Conservation (phyloP, 768 basidiomycete genomes). For the Rhodosporidiobolus odoratus region DNA sequence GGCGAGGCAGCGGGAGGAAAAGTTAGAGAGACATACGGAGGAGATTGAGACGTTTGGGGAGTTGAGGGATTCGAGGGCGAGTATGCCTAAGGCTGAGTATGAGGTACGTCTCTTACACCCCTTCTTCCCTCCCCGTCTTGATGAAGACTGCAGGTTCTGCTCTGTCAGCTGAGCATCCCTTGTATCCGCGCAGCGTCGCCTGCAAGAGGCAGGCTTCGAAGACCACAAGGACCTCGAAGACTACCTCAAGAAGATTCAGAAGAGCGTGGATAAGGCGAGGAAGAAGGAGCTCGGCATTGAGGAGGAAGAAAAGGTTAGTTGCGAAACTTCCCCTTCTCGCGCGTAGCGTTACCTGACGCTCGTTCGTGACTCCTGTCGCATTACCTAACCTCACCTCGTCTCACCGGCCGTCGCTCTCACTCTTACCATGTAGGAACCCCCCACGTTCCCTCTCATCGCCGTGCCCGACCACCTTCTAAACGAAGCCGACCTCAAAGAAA, state of each 20-base stretch:
- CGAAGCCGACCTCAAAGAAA: constrained; percentile 88
- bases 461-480: constrained; percentile 81
- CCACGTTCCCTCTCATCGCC: constrained; percentile 82
- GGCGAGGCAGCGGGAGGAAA: constrained; percentile 74
- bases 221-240: constrained; percentile 58
- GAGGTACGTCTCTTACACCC: constrained; percentile 50
- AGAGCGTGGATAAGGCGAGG: constrained; percentile 64
- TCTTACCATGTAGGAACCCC: constrained; percentile 71
- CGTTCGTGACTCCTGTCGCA: neutral
- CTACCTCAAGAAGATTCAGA: constrained; percentile 78
- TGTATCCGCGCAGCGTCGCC: constrained; percentile 39
- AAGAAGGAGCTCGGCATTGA: constrained; percentile 74
- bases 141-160: neutral
- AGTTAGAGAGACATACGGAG: constrained; percentile 71
- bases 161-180: neutral
- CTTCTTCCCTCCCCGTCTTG: constrained; percentile 39
- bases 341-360: neutral
- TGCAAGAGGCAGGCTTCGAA: constrained; percentile 61
- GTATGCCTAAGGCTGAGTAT: constrained; percentile 65
- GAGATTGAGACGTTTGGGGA: constrained; percentile 63
- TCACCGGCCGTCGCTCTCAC: too few species aligned
- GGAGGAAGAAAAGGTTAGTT: constrained; percentile 51
- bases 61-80: constrained; percentile 60
- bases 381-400: neutral
- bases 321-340: constrained; percentile 46